Evolutionary conservation across 176 grass and related monocot genomes (phyloP), one percentile per base, ranked within the genome.

Genomic region (Lolium rigidum): DNA sequence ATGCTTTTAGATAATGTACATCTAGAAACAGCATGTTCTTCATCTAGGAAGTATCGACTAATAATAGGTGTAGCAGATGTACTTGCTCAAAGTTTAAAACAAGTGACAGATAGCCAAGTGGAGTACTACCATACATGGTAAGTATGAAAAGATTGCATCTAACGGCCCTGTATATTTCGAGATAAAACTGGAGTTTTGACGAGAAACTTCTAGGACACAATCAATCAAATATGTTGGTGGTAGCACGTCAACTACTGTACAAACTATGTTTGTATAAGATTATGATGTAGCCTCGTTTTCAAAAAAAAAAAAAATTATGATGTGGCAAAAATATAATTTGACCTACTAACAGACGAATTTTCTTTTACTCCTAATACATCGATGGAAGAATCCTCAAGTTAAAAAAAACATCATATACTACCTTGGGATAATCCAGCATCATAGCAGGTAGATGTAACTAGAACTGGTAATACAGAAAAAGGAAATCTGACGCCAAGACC

Each of bases 1-100:
- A 31, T 43, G 51, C 35, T 83, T 58, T 50, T 52, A 70, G 37
- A 46, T 58, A 71, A 24, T 20, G 12, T 82, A 17, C 64, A 12
- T 71, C 20, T 28, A 47, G 22, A 26, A 58, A 39, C 10, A 58
- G 17, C 1, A 26, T 76, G 31, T 76, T 76, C 14, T 60, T 41
- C 75, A 67, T 48, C 46, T 67, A 4, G 31, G 21, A 44, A 14
- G 22, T 28, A 64, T 81, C 63, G 7, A 14, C 49, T 75, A 70
- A 68, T 61, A 48, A 10, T 41, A 55, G 7, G 56, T 46, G 8
- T 57, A 71, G 21, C 10, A 47, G 14, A 28, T 8, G 44, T 58
- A 44, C 7, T 83, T 83, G 49, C 38, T 59, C 35, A 46, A 47
- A 69, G 66, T 22, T 43, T 71, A 22, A 71, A 71, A 39, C 28